Base-by-base conservation (phyloP, 2,329 filamentous ascomycete genomes). In the Rugonectria rugulosa region DNA sequence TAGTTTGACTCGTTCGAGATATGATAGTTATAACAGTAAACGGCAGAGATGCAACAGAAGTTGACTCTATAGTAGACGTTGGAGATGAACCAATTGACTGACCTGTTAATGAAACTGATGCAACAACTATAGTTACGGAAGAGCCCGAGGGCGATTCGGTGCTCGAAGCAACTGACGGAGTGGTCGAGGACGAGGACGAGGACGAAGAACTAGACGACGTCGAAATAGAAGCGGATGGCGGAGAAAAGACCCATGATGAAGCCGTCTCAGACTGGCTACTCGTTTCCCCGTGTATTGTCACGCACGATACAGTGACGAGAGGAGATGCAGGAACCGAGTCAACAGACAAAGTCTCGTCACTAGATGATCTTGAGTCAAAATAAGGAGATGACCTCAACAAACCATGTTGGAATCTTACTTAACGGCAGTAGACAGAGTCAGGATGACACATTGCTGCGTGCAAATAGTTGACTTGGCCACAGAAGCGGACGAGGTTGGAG, bases 351-450 rank as follows among this genome's bases (percentile, higher is more conserved):
- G 55, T 54, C 5, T 59, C 55, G 27, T 59, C 47, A 15, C 53
- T 51, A 29, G 53, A 52, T 34, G 55, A 53, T 52, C 60, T 64
- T 29, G 29, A 5, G 31, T 32, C 34, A 42, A 1, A 17, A 21
- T n/a, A 43, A 46, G 9, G 29, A 2, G 6, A 21, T 17, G 36
- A 9, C n/a, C 42, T 26, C n/a, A 21, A 21, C 19, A 37, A 57
- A 10, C 41, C 38, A 37, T 43, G 10, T 37, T 9, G 6, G 2
- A 2, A 21, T 27, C 62, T 37, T 60, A 68, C 65, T 51, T 58
- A 15, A 50, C 56, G 9, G 56, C 57, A 20, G 65, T 65, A 14
- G 56, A 56, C 9, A 68, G 44, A 12, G 65, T 68, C 3, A 63
- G 14, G 15, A 64, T 29, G 21, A 48, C 51, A 26, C 65, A 68